phyloP scores from a whole-genome alignment of 1,284 basidiomycete genomes.

The Phaffia rhodozyma region DNA sequence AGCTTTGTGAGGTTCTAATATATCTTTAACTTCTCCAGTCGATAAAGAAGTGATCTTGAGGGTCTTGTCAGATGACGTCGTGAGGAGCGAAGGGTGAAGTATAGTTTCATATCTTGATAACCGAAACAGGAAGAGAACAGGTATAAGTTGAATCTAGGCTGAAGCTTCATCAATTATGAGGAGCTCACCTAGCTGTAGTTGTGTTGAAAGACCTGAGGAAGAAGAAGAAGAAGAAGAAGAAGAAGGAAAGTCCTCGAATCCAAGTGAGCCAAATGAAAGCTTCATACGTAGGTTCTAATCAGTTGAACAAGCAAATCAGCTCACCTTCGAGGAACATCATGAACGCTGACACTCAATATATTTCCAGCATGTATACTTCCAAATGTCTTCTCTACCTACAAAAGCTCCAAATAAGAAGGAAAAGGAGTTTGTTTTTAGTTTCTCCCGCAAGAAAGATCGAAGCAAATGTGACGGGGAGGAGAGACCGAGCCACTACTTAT shows the following conservation, averaged over 20 bases:
- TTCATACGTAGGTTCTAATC: neutral
- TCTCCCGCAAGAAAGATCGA: neutral
- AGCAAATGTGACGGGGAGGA: neutral
- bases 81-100: constrained; percentile 44
- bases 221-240: neutral
- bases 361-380: constrained; percentile 12
- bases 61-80: constrained; percentile 71
- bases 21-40: constrained; percentile 48
- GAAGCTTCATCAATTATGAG: neutral
- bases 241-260: neutral
- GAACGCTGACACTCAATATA: constrained; percentile 6
- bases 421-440: neutral
- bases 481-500: neutral
- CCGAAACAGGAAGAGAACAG: neutral
- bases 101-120: constrained; percentile 23
- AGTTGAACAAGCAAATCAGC: neutral
- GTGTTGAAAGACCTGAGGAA: constrained; percentile 27
- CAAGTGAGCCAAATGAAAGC: neutral
- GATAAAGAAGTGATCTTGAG: constrained; percentile 59
- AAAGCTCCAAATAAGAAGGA: neutral
- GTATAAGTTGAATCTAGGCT: neutral
- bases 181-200: constrained; percentile 28
- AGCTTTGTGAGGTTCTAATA: constrained; percentile 31
- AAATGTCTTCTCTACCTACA: constrained; percentile 1
- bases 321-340: constrained; percentile 3